Percentiles rank a stretch among this genome's conserved stretches.
phyloP scores from a whole-genome alignment of 805 yeast species.

The Candida xiaguanensis region DNA sequence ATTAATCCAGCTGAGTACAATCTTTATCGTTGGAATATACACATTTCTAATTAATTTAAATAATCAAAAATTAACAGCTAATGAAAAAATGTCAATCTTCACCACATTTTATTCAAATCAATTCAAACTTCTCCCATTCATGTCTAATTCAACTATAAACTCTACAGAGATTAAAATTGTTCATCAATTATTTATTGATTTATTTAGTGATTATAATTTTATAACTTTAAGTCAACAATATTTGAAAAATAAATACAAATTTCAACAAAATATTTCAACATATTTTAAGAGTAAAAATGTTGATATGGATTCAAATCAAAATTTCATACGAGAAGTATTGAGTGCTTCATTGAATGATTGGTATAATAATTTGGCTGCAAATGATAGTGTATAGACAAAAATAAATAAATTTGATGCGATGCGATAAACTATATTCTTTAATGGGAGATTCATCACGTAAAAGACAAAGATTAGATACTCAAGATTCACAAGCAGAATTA shows the following conservation, averaged over 20 bases:
- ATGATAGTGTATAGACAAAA: background rate
- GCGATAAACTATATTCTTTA: constrained; percentile 1
- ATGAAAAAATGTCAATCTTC: background rate
- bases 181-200: background rate
- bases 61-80: constrained; percentile 1
- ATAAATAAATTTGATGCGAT: background rate
- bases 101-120: background rate
- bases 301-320: background rate
- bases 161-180: background rate
- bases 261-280: background rate
- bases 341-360: constrained; percentile 6
- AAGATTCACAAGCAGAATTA: constrained; percentile 54
- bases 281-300: background rate
- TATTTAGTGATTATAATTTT: constrained; percentile 4
- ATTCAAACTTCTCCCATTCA: constrained; percentile 1
- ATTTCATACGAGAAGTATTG: constrained; percentile 2
- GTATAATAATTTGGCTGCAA: constrained; percentile 3
- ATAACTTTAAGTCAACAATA: constrained; percentile 1
- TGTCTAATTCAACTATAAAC: too few relatives aligned
- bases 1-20: background rate
- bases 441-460: constrained; percentile 41
- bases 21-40: background rate
- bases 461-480: constrained; percentile 38
- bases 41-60: constrained; percentile 5
- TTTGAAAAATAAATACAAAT: constrained; percentile 2